These are phyloP conservation scores for Mortierella polycephala DNA, from an alignment of 371 early-diverging fungal species.

Conservation along the genomic window DNA sequence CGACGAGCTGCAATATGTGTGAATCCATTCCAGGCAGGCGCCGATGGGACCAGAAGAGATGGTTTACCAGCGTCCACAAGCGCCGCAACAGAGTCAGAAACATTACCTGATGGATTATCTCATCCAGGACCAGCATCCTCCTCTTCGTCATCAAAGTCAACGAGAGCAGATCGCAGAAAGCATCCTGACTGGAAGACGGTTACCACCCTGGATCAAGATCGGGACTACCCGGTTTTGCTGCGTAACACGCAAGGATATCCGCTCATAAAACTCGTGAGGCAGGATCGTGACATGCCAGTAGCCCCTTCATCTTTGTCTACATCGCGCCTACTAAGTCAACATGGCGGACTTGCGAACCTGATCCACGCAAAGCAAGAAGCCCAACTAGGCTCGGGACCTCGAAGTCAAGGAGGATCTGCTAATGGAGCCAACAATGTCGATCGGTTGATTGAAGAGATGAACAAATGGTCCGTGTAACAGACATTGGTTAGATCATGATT, in stretches of 20 bases:
- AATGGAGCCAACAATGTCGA: constrained; percentile 20
- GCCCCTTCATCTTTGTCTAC: neutral
- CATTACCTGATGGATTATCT: neutral
- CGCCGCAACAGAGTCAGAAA: neutral
- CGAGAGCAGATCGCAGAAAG: constrained; percentile 3
- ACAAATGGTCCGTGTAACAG: constrained; percentile 41
- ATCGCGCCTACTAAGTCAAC: constrained; percentile 17
- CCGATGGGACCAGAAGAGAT: neutral
- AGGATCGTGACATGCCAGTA: neutral
- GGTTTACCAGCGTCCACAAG: neutral
- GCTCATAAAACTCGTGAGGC: constrained; percentile 3
- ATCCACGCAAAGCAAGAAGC: constrained; percentile 6
- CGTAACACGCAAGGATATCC: neutral
- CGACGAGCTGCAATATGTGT: constrained; percentile 34
- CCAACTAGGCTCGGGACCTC: neutral
- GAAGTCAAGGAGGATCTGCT: neutral
- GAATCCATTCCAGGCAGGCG: constrained; percentile 8
- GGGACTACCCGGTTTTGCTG: neutral
- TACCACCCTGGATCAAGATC: constrained; percentile 3
- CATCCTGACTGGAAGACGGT: constrained; percentile 25
- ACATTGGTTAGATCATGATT: neutral
- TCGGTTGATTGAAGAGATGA: constrained; percentile 48
- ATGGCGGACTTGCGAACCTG: constrained; percentile 34
- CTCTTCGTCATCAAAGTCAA: neutral
- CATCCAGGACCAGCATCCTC: neutral